Evolutionary conservation across 2,329 filamentous ascomycete species (phyloP).

Genomic region (Rhynchosporium secalis): DNA sequence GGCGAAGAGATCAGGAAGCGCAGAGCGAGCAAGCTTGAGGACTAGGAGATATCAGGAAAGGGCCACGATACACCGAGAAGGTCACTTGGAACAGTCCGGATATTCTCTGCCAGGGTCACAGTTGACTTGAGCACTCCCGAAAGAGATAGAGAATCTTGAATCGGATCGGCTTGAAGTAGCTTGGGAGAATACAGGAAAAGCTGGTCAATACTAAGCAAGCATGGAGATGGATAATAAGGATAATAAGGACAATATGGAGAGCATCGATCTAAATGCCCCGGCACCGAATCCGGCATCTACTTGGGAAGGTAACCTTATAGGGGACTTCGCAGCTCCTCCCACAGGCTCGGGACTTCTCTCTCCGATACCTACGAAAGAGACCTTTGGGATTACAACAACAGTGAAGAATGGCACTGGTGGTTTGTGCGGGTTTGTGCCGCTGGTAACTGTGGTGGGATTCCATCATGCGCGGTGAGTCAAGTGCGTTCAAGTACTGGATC

Average conservation of each 20-base stretch:
- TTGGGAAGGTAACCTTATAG: not conserved
- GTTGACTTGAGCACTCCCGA: not conserved
- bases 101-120: too few species aligned
- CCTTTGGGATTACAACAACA: slow-evolving; percentile 18
- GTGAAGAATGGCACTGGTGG: slow-evolving; percentile 11
- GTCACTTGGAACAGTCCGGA: not conserved
- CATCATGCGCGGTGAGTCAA: slow-evolving; percentile 65
- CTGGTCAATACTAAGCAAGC: not conserved
- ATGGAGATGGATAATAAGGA: slow-evolving; percentile 1
- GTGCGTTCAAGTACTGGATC: not conserved
- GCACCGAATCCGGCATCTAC: slow-evolving; percentile 5
- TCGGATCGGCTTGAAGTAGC: not conserved
- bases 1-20: not conserved
- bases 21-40: not conserved
- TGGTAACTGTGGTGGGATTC: slow-evolving; percentile 80
- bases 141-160: not conserved
- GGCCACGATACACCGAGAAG: not conserved
- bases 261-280: slow-evolving; percentile 21
- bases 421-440: slow-evolving; percentile 53
- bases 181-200: not conserved
- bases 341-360: not conserved
- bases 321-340: not conserved
- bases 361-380: not conserved
- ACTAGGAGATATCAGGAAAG: not conserved
- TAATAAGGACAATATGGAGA: slow-evolving; percentile 25